Conservation (phyloP, 768 basidiomycete genomes). For the Trametes maxima region DNA sequence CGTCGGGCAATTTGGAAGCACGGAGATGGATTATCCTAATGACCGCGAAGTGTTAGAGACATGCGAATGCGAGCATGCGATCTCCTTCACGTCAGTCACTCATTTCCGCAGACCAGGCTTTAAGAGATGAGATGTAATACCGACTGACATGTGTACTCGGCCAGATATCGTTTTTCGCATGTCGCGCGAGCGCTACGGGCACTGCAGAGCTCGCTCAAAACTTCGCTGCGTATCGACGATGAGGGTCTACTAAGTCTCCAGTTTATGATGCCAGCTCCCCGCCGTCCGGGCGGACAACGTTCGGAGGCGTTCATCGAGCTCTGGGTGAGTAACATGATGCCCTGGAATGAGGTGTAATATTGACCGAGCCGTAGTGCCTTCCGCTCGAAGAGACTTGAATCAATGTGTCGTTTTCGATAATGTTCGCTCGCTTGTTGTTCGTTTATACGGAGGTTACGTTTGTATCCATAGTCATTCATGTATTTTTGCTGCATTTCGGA, state of each 20-base stretch:
- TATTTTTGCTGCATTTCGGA: conserved; percentile 36
- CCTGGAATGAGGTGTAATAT: neutral
- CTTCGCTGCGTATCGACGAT: conserved; percentile 83
- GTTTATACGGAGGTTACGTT: neutral
- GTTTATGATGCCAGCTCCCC: conserved; percentile 74
- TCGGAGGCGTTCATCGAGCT: conserved; percentile 84
- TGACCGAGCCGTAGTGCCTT: conserved; percentile 26
- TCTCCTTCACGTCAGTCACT: conserved; percentile 69
- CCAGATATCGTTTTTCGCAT: conserved; percentile 83
- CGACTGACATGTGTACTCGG: neutral
- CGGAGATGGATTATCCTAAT: conserved; percentile 96
- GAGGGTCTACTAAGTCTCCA: conserved; percentile 86
- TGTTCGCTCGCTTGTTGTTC: neutral
- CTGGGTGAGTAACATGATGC: conserved; percentile 57
- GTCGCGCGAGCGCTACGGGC: conserved; percentile 73
- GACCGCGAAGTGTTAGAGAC: conserved; percentile 89
- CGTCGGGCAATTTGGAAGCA: conserved; percentile 79
- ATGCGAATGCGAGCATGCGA: conserved; percentile 73
- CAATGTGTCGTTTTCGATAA: neutral
- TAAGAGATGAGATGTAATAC: neutral
- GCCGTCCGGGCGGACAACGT: conserved; percentile 35
- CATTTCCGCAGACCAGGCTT: neutral
- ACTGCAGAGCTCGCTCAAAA: conserved; percentile 81
- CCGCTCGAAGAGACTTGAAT: conserved; percentile 26
- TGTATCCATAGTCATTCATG: conserved; percentile 12